phyloP scores from a whole-genome alignment of 495 filamentous ascomycete genomes.

The Hypoxylon fuscum region DNA sequence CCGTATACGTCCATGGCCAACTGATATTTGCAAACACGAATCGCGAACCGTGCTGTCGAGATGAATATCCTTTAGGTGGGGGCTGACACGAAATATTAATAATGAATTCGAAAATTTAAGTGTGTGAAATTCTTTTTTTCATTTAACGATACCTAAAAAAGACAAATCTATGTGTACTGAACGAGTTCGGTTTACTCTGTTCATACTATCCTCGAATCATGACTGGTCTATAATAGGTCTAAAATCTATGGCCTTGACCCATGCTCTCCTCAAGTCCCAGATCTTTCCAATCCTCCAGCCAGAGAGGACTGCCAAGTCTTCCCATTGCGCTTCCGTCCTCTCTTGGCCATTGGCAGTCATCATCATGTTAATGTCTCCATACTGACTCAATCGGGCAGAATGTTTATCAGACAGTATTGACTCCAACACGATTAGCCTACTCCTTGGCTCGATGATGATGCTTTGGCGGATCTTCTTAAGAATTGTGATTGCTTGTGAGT shows the following conservation, averaged over 20 bases:
- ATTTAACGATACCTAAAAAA: no score
- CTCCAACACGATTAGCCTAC: conserved; percentile 40
- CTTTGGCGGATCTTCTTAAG: conserved; percentile 16
- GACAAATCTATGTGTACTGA: no score
- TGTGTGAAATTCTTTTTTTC: no score
- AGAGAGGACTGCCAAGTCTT: neutral
- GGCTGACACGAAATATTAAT: no score
- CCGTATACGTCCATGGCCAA: no score
- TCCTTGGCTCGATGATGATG: conserved; percentile 10
- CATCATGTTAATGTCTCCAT: conserved; percentile 38
- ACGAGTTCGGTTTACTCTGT: no score
- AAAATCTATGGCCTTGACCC: conserved; percentile 38
- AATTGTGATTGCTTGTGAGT: conserved; percentile 36
- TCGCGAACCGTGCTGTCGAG: no score
- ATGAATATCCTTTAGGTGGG: no score
- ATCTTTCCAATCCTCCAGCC: conserved; percentile 34
- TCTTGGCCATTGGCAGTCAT: conserved; percentile 14
- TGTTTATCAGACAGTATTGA: conserved; percentile 36
- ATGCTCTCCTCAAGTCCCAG: conserved; percentile 32
- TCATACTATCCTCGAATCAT: no score
- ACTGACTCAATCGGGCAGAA: conserved; percentile 11
- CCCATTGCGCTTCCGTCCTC: conserved; percentile 24
- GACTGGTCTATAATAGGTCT: neutral
- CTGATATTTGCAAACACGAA: no score
- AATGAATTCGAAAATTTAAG: no score